Base-by-base conservation (phyloP, 1,139 yeast species). In the Blastobotrys niveus region DNA sequence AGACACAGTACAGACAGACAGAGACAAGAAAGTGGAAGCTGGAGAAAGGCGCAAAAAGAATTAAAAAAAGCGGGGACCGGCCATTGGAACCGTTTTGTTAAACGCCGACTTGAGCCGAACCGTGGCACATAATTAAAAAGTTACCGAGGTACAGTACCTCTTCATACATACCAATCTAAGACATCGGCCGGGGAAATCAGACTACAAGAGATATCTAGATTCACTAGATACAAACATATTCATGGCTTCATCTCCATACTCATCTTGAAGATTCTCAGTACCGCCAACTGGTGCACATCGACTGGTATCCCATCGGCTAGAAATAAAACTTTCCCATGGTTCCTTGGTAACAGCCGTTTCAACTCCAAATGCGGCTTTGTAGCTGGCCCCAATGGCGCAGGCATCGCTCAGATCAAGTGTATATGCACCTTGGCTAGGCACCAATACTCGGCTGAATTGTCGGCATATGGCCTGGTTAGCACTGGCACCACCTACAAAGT, bases 371-470 rank as follows among this genome's bases (percentile, higher is more conserved):
- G 82, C 72, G 1, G 96, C 94, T 60, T 85, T 83, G 64, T 76
- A 84, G 34, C 95, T 94, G 4, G 96, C 95, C n/a, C 96, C 96
- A 40, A 85, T 67, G 1, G 96, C 96, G 72, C 96, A 88, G 1
- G 96, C 94, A 64, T 88, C 88, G 5, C 91, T 80, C 40, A 86
- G 76, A 57, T 85, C 91, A 24, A 82, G 82, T 51, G 79, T 76
- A 62, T 66, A 86, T 47, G 82, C 79, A 2, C 91, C 93, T 17
- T 74, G 68, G 2, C 58, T 49, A 8, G 77, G 73, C 3, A 89
- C 88, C 33, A 88, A 64, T 6, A 88, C 80, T 12, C 81, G 71
- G 3, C 89, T 79, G 72, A 85, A 81, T 48, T 78, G 81, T 21
- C 65, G 62, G 37, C 87, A 79, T 42, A 88, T 81, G 24, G 86